phyloP scores from a whole-genome alignment of 148 eudicot genomes.

The Rhododendron griersonianum region DNA sequence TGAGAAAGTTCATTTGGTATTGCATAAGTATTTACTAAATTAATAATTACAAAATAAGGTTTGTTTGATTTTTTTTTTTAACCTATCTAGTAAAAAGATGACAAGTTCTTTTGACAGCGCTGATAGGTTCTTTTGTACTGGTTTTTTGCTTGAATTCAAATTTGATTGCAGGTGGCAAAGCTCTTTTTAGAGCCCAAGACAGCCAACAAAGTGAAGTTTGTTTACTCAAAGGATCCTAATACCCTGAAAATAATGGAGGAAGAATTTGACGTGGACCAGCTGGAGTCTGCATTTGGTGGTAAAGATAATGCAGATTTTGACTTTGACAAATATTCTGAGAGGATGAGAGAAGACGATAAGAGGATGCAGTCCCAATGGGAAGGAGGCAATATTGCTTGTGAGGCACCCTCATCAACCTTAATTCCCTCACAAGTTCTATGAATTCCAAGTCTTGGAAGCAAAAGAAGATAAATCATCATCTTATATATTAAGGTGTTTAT shows the following conservation, averaged over 20 bases:
- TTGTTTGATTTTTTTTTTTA: too few relatives aligned
- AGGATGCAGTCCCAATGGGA: constrained; percentile 35
- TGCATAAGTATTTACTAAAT: too few relatives aligned
- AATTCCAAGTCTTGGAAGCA: constrained; percentile 22
- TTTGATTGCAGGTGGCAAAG: constrained; percentile 51
- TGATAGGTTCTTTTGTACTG: too few relatives aligned
- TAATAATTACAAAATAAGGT: too few relatives aligned
- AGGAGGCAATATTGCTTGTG: constrained; percentile 14
- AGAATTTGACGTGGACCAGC: constrained; percentile 58
- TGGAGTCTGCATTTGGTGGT: constrained; percentile 83
- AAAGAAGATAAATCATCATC: constrained; percentile 24
- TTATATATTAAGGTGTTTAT: not conserved
- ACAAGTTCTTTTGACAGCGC: too few relatives aligned
- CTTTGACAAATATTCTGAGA: constrained; percentile 57
- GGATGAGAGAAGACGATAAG: constrained; percentile 81
- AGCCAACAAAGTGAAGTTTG: constrained; percentile 75
- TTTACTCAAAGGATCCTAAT: constrained; percentile 47
- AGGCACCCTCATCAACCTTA: constrained; percentile 11
- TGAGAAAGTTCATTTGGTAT: too few relatives aligned
- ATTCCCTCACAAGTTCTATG: not conserved
- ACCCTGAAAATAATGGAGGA: constrained; percentile 65
- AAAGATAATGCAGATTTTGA: constrained; percentile 50
- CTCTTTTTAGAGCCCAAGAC: constrained; percentile 80
- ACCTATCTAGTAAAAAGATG: too few relatives aligned
- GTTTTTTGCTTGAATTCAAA: too few relatives aligned